Base-by-base conservation (phyloP, 306 rosid genomes). In the Casuarina equisetifolia region DNA sequence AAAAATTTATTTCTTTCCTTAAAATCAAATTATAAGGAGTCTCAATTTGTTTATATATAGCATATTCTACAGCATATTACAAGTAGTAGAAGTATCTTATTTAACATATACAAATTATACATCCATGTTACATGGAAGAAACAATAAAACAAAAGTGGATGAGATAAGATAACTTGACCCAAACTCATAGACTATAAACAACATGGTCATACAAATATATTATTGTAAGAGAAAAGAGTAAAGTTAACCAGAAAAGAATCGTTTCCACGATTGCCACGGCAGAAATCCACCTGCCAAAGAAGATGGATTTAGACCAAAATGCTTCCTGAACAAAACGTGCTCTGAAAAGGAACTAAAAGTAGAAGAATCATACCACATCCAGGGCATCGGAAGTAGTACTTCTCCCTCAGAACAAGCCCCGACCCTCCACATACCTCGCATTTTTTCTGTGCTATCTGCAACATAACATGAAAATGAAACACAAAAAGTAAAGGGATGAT, bases 221-320 rank as follows among this genome's bases (percentile, higher is more conserved):
- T 19, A 43, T 53, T 70, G 77, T 25, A 55, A 42, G 50, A 51
- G 51, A 44, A 74, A 9, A 13, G 45, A 8, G 2, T 57, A 62
- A 66, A 57, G 49, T 84, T 82, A 92, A 75, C 98, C 93, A 40
- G 92, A 88, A 74, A 95, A 92, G 88, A 92, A 92, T 85, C 91
- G 82, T 84, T 83, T 95, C 98, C 98, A 95, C n/a, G 96, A 90
- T 48, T 90, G 97, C 97, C 97, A 94, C 3, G 98, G 96, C 69
- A 91, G 96, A 85, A 92, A 95, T 17, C 98, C 98, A 39, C 98
- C 97, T 89, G 85, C 78, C 81, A 76, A 51, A 75, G 2, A 77
- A 8, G 76, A 6, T 74, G 73, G 35, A 16, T 39, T 75, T 11
- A 81, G 35, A 38, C 46, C 16, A 63, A 45, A 46, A 48, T 74